These are phyloP conservation scores for Steccherinum ochraceum DNA, from an alignment of 768 basidiomycete species.

Conservation along the genomic window DNA sequence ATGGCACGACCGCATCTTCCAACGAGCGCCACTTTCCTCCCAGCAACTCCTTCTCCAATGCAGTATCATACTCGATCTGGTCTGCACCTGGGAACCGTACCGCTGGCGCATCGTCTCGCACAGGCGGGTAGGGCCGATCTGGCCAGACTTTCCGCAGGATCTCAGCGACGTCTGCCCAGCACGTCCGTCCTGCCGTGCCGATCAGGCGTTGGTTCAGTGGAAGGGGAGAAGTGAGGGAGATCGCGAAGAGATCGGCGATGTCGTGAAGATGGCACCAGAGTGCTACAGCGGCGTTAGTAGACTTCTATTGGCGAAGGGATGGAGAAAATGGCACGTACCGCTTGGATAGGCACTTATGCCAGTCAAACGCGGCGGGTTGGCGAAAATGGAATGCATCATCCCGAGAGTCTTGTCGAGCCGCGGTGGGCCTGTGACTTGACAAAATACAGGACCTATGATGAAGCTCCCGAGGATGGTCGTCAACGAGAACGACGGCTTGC, in stretches of 20 bases:
- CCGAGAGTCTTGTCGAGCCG: not conserved
- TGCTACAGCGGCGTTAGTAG: no score
- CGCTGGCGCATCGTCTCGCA: not conserved
- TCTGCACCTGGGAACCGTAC: not conserved
- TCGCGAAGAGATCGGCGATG: not conserved
- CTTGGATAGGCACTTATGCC: not conserved
- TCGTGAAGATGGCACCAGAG: not conserved
- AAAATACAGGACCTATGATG: not conserved
- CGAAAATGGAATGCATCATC: not conserved
- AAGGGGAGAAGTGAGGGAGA: not conserved
- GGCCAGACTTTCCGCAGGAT: not conserved
- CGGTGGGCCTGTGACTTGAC: not conserved
- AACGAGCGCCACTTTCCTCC: not conserved
- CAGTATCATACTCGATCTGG: not conserved
- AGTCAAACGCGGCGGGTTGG: not conserved
- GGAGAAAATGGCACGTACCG: not conserved
- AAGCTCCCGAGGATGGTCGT: not conserved
- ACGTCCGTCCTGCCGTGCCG: not conserved
- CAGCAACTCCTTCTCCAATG: conserved; percentile 2
- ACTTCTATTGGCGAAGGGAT: no score
- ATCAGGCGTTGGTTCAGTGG: not conserved
- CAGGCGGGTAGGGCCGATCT: not conserved
- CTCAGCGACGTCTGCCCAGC: not conserved
- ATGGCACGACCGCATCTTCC: not conserved
- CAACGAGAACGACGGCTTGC: not conserved